These are phyloP conservation scores for Dimocarpus longan DNA, from an alignment of 345 rosid genomes.

Conservation along the genomic window DNA sequence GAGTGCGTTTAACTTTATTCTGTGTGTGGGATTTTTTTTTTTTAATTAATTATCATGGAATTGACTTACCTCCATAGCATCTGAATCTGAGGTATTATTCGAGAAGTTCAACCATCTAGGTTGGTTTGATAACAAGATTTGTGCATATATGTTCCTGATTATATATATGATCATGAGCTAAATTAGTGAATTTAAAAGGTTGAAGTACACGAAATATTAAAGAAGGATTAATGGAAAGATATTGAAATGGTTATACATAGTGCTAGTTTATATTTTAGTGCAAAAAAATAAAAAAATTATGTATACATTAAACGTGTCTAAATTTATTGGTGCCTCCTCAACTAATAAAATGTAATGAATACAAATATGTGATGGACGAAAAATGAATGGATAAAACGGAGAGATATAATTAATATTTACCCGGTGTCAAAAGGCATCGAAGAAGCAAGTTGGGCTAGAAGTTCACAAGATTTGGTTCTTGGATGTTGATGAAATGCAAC, in stretches of 20 bases:
- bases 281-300: too few relatives aligned
- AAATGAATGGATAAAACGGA: too few relatives aligned
- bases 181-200: neutral
- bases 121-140: slow-evolving; percentile 67
- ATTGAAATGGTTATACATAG: too few relatives aligned
- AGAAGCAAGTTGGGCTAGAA: slow-evolving; percentile 64
- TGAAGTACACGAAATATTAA: too few relatives aligned
- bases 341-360: too few relatives aligned
- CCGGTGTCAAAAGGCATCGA: slow-evolving; percentile 68
- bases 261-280: too few relatives aligned
- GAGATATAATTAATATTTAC: slow-evolving; percentile 25
- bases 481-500: slow-evolving; percentile 59
- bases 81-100: slow-evolving; percentile 44
- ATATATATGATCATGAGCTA: slow-evolving; percentile 3
- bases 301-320: too few relatives aligned
- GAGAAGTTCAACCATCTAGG: slow-evolving; percentile 70
- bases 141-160: slow-evolving; percentile 57
- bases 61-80: slow-evolving; percentile 47
- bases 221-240: too few relatives aligned
- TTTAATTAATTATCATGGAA: too few relatives aligned
- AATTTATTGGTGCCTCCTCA: too few relatives aligned
- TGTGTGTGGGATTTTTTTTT: too few relatives aligned
- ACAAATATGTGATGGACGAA: too few relatives aligned
- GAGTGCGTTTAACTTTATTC: neutral
- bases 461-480: slow-evolving; percentile 66